Evolutionary conservation across 306 rosid genomes (phyloP).

Genomic region (Heteromeles arbutifolia): DNA sequence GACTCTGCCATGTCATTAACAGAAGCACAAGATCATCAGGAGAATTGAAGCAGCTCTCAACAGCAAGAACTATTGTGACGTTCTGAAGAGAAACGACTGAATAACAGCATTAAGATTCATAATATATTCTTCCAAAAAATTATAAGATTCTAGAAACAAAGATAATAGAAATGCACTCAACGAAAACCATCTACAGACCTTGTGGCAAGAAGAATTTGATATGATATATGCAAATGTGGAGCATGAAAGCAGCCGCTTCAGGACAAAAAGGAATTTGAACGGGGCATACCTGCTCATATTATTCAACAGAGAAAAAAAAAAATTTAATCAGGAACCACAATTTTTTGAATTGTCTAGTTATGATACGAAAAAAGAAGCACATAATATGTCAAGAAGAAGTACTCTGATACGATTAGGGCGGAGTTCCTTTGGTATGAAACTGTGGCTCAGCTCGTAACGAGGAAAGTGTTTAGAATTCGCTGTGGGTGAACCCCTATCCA

Average conservation of each 20-base stretch:
- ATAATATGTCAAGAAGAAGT: not conserved
- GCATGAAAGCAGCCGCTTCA: constrained; percentile 73
- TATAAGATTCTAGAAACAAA: not conserved
- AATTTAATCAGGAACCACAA: not conserved
- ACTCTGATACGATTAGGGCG: not conserved
- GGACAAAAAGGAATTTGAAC: constrained; percentile 86
- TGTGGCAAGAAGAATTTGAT: constrained; percentile 72
- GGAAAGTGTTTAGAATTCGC: not conserved
- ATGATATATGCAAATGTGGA: constrained; percentile 71
- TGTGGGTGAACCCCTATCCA: not conserved
- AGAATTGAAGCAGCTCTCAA: constrained; percentile 71
- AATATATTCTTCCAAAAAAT: not conserved
- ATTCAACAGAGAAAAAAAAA: not conserved
- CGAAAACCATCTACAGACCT: constrained; percentile 48
- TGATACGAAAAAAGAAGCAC: not conserved
- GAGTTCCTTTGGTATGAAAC: not conserved
- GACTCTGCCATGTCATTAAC: constrained; percentile 66
- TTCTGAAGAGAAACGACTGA: constrained; percentile 45
- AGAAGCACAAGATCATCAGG: constrained; percentile 43
- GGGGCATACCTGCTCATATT: constrained; percentile 51
- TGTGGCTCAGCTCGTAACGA: not conserved
- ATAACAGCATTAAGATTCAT: constrained; percentile 29
- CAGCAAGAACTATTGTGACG: constrained; percentile 72
- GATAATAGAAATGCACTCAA: constrained; percentile 11
- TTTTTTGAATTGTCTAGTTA: not conserved